phyloP scores from a whole-genome alignment of 345 rosid species.

The Eucalyptus dawsonii region DNA sequence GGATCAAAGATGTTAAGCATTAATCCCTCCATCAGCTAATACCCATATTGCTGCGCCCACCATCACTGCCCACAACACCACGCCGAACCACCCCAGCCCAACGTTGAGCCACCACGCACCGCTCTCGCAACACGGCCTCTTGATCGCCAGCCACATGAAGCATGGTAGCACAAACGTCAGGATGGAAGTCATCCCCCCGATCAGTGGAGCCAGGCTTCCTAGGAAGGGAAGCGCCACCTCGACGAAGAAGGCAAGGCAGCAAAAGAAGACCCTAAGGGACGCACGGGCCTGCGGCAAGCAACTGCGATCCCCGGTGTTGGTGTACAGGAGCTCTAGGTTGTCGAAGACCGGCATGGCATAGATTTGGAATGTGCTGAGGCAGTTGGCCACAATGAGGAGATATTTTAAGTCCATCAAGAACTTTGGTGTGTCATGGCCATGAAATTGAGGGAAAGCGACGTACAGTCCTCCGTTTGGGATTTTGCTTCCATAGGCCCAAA shows the following conservation, averaged over 20 bases:
- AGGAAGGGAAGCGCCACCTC: constrained; percentile 36
- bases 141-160: constrained; percentile 40
- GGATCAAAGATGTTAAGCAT: too few relatives aligned
- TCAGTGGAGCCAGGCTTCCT: constrained; percentile 14
- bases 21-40: too few relatives aligned
- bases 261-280: constrained; percentile 14
- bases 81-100: constrained; percentile 17
- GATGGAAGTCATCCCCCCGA: constrained; percentile 34
- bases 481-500: constrained; percentile 43
- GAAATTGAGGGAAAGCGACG: constrained; percentile 5
- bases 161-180: constrained; percentile 41
- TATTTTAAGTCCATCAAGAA: constrained; percentile 1
- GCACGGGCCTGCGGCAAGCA: constrained; percentile 14
- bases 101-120: constrained; percentile 24
- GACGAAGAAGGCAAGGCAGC: constrained; percentile 24
- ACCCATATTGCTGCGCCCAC: too few relatives aligned
- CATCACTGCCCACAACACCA: too few relatives aligned
- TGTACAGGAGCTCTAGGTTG: constrained; percentile 23
- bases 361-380: constrained; percentile 33
- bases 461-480: constrained; percentile 16
- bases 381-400: constrained; percentile 4
- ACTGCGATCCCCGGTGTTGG: not conserved
- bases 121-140: not conserved
- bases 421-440: constrained; percentile 5
- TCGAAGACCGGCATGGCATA: constrained; percentile 49